Conservation (phyloP, 768 basidiomycete genomes). For the Hygrophoropsis aurantiaca region DNA sequence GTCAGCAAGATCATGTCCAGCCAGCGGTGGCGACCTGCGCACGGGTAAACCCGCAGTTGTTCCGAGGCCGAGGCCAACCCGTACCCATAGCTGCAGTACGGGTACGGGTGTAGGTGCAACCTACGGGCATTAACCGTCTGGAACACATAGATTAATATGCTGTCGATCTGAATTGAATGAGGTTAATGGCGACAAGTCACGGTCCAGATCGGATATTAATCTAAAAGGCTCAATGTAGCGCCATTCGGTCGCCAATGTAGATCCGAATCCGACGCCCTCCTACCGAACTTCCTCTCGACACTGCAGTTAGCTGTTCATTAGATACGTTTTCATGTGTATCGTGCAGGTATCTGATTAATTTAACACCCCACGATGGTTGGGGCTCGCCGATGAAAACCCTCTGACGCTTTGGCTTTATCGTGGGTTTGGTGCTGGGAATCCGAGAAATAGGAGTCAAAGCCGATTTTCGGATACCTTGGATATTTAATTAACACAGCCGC, state of each 20-base stretch:
- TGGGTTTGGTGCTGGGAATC: no score
- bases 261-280: conserved; percentile 9
- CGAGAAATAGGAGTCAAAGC: conserved; percentile 31
- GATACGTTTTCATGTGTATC: conserved; percentile 3
- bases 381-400: conserved; percentile 26
- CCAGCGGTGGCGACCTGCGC: no score
- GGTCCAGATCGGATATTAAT: conserved; percentile 14
- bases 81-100: no score
- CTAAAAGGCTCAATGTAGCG: conserved; percentile 19
- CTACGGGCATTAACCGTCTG: no score
- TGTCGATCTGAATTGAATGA: conserved; percentile 8
- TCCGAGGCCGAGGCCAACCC: no score
- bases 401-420: conserved; percentile 7
- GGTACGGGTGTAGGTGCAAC: no score
- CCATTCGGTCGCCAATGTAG: conserved; percentile 16
- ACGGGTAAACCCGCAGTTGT: no score
- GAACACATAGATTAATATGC: no score
- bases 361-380: conserved; percentile 21
- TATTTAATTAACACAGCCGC: conserved; percentile 6
- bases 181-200: conserved; percentile 5
- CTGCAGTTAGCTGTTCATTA: conserved; percentile 1
- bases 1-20: neutral
- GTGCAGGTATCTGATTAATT: conserved; percentile 20
- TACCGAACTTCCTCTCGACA: neutral
- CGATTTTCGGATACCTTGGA: conserved; percentile 38